phyloP scores from a whole-genome alignment of 805 yeast species.

The Yamadazyma olivae region DNA sequence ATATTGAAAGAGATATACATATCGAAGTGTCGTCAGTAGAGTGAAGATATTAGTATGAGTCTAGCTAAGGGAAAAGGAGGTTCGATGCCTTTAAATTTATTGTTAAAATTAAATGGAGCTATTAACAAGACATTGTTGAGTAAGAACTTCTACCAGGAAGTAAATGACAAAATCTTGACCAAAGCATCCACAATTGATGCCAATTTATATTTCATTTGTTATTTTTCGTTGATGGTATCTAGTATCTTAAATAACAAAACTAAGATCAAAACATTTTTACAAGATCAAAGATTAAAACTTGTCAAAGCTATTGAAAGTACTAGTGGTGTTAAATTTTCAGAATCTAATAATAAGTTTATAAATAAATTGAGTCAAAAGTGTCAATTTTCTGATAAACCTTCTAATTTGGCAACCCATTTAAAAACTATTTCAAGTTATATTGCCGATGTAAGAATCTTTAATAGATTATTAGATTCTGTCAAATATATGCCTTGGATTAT shows the following conservation, averaged over 20 bases:
- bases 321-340: slow-evolving; percentile 13
- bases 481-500: slow-evolving; percentile 45
- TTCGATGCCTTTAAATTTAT: slow-evolving; percentile 14
- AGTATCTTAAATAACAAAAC: slow-evolving; percentile 36
- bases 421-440: slow-evolving; percentile 34
- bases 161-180: slow-evolving; percentile 37
- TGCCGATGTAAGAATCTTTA: slow-evolving; percentile 41
- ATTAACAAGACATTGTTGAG: slow-evolving; percentile 33
- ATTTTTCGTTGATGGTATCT: slow-evolving; percentile 36
- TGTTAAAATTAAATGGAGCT: slow-evolving; percentile 24
- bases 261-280: slow-evolving; percentile 26
- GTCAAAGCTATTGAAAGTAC: slow-evolving; percentile 13
- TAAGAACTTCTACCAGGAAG: slow-evolving; percentile 39
- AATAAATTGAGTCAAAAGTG: background rate
- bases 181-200: slow-evolving; percentile 34
- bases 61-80: too few relatives aligned
- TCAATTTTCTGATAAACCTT: slow-evolving; percentile 2
- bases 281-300: slow-evolving; percentile 23
- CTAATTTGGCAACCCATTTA: slow-evolving; percentile 32
- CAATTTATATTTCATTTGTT: slow-evolving; percentile 41
- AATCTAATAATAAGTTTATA: slow-evolving; percentile 13
- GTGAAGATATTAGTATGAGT: too few relatives aligned
- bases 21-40: too few relatives aligned
- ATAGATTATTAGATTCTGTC: slow-evolving; percentile 38
- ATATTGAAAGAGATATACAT: too few relatives aligned